A percentile compares a stretch with the other conserved stretches of the same genome.
These are phyloP conservation scores for Carex parvula DNA, from an alignment of 176 grass and related monocot species.

Conservation along the genomic window DNA sequence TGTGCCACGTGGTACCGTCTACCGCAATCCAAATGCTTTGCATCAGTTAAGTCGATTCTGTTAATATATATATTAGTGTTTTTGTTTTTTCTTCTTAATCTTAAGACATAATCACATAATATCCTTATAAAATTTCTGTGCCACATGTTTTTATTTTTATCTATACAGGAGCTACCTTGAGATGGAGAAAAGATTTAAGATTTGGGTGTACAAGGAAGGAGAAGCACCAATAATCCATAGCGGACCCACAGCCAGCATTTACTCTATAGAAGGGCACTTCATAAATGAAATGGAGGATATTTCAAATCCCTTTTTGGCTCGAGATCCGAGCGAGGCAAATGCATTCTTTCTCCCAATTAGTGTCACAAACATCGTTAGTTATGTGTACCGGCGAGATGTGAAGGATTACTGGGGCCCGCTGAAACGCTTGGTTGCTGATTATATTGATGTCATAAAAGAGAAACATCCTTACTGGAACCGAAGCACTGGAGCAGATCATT, in stretches of 20 bases:
- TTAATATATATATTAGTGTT: background rate
- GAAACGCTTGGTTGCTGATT: slow-evolving; percentile 48
- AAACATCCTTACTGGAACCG: slow-evolving; percentile 79
- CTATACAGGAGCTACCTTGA: slow-evolving; percentile 74
- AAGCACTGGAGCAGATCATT: slow-evolving; percentile 69
- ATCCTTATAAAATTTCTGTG: background rate
- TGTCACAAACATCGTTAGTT: slow-evolving; percentile 57
- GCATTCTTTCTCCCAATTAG: slow-evolving; percentile 81
- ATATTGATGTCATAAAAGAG: slow-evolving; percentile 50
- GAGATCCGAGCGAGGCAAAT: slow-evolving; percentile 49
- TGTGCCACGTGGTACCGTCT: slow-evolving; percentile 64
- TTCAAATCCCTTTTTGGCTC: slow-evolving; percentile 46
- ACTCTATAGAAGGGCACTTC: slow-evolving; percentile 91
- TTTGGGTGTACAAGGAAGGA: slow-evolving; percentile 80
- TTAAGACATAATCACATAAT: background rate
- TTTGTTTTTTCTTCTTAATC: background rate
- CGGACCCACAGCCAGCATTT: slow-evolving; percentile 54
- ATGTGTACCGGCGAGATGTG: slow-evolving; percentile 48
- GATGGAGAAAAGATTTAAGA: slow-evolving; percentile 82
- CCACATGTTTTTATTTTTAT: background rate
- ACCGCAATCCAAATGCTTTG: slow-evolving; percentile 63
- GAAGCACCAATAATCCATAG: slow-evolving; percentile 66
- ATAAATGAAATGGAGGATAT: slow-evolving; percentile 72
- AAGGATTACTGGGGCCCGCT: slow-evolving; percentile 36
- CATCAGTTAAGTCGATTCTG: slow-evolving; percentile 46